A percentile compares a stretch with the other conserved stretches of the same genome.
Evolutionary conservation across 495 filamentous ascomycete genomes (phyloP).

Genomic region (Glarea lozoyensis): DNA sequence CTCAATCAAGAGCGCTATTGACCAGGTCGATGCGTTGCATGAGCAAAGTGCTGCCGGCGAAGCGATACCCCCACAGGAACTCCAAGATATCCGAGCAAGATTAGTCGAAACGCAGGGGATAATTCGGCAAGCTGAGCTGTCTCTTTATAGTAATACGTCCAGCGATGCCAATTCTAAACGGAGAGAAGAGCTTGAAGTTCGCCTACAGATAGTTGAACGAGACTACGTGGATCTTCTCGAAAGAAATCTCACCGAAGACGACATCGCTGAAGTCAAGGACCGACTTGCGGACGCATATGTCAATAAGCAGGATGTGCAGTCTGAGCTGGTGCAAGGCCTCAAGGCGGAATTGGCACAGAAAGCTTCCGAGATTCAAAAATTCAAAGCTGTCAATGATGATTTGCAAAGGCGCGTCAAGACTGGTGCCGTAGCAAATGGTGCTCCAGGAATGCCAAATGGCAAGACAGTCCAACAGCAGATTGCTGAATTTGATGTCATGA

Average conservation of each 20-base stretch:
- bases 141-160: constrained; percentile 43
- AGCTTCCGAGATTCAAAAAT: constrained; percentile 64
- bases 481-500: constrained; percentile 97
- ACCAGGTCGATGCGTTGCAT: constrained; percentile 69
- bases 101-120: constrained; percentile 85
- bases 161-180: constrained; percentile 59
- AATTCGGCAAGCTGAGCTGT: constrained; percentile 85
- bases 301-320: constrained; percentile 60
- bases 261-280: constrained; percentile 74
- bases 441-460: constrained; percentile 50
- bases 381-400: constrained; percentile 69
- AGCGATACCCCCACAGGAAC: constrained; percentile 69
- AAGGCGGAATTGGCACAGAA: constrained; percentile 62
- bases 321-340: constrained; percentile 61
- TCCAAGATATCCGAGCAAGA: constrained; percentile 64
- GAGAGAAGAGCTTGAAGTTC: constrained; percentile 62
- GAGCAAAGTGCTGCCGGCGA: constrained; percentile 69
- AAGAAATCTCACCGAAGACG: constrained; percentile 67
- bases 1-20: constrained; percentile 70
- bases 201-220: constrained; percentile 59
- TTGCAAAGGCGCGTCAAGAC: constrained; percentile 60
- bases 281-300: constrained; percentile 68
- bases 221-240: constrained; percentile 77
- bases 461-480: constrained; percentile 97
- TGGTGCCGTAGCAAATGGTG: constrained; percentile 45